Evolutionary conservation across 352 stramenopile species (phyloP).

Genomic region (Phytophthora megakarya): DNA sequence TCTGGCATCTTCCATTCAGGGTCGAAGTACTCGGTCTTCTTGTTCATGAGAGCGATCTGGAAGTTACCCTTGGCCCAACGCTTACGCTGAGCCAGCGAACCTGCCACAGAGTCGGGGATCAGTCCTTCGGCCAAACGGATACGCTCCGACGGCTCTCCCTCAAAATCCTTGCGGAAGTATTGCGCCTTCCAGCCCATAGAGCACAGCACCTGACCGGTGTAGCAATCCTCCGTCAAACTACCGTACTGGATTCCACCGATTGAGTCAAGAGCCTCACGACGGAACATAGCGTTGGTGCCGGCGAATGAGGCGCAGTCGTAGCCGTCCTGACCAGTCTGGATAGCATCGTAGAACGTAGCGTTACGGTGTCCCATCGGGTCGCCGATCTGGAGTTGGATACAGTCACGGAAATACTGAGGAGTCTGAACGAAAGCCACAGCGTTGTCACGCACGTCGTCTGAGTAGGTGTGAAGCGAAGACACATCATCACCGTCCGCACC

Average conservation of each 20-base stretch:
- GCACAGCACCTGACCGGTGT: conserved; percentile 80
- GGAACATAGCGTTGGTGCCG: conserved; percentile 85
- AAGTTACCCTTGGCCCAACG: conserved; percentile 89
- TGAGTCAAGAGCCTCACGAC: conserved; percentile 84
- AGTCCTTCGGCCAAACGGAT: conserved; percentile 81
- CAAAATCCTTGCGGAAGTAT: conserved; percentile 90
- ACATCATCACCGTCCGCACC: conserved; percentile 50
- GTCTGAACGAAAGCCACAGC: conserved; percentile 83
- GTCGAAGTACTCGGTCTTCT: conserved; percentile 80
- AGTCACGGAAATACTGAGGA: conserved; percentile 87
- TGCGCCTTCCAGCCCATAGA: conserved; percentile 84
- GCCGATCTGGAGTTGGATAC: conserved; percentile 80
- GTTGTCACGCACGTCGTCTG: conserved; percentile 78
- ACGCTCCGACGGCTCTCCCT: conserved; percentile 73
- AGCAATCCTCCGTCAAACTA: conserved; percentile 86
- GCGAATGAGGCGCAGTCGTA: conserved; percentile 86
- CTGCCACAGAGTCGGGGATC: conserved; percentile 75
- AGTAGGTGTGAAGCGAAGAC: conserved; percentile 75
- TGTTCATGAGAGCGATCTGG: conserved; percentile 85
- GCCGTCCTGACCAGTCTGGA: conserved; percentile 85
- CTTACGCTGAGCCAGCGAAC: conserved; percentile 75
- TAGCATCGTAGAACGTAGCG: conserved; percentile 86
- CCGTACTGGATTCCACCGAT: conserved; percentile 89
- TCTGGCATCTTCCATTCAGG: conserved; percentile 82
- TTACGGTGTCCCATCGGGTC: conserved; percentile 85